Evolutionary conservation across 2,329 filamentous ascomycete genomes (phyloP), one percentile per base, ranked within the genome.

Genomic region (Stagonosporopsis cucurbitacearum): DNA sequence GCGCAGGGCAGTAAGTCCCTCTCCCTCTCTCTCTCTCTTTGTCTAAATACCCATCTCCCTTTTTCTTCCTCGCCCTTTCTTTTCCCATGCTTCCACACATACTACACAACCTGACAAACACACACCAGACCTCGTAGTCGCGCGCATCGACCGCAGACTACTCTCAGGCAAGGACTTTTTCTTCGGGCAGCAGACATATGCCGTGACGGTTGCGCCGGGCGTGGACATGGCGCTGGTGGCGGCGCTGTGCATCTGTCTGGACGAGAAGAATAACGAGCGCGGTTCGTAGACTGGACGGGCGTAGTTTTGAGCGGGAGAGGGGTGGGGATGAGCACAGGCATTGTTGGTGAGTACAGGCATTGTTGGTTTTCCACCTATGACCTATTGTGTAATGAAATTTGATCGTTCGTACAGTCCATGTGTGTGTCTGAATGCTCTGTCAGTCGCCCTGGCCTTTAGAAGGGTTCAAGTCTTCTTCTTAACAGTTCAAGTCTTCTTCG

Each of bases 221-320:
- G 84, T 89, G 6, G 88, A 91, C 66, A 80, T 88, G 73, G 82
- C 85, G 4, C 67, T 90, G 42, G 82, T 90, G 61, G 84, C 81
- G 0, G 88, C 87, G 11, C 77, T 90, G 66, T 90, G 86, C 67
- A 86, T 91, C 48, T 86, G 83, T 57, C 75, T 90, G 57, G 88
- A 90, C 60, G 87, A 90, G 80, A 66, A 67, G 58, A 65, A 67
- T 13, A 66, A 66, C 15, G 63, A 67, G 49, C 32, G 26, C 11
- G 19, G 32, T 8, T 45, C 23, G 42, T 52, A 52, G 49, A 39
- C 17, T 30, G 40, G 5, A 9, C 5, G 5, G 25, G 9, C 25
- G 25, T 26, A n/a, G n/a, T n/a, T n/a, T 26, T 26, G 25, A 26
- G 5, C 5, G 25, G 25, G 25, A 26, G 25, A 5, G 25, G 25